Evolutionary conservation across 1,139 yeast species (phyloP).

Genomic region (Pneumocystis sp.): DNA sequence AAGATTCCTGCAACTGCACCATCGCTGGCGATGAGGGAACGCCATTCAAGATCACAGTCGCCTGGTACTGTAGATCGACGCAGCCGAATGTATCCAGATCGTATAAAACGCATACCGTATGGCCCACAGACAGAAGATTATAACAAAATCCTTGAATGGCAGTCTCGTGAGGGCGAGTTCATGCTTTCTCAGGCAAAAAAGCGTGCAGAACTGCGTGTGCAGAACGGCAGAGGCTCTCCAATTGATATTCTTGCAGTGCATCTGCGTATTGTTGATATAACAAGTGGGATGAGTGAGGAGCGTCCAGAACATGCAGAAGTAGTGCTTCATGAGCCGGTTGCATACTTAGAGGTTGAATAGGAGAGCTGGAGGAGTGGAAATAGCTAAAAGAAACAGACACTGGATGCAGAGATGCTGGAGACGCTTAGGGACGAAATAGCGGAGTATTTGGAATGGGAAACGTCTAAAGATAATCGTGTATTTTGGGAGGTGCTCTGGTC

Average conservation of each 20-base stretch:
- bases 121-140: not conserved
- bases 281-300: constrained; percentile 13
- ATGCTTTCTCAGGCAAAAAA: constrained; percentile 22
- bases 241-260: constrained; percentile 21
- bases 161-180: constrained; percentile 24
- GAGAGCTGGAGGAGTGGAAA: constrained; percentile 1
- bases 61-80: not conserved
- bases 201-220: constrained; percentile 23
- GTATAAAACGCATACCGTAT: not conserved
- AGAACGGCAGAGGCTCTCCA: constrained; percentile 20
- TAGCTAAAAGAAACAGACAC: not conserved
- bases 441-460: constrained; percentile 17
- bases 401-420: constrained; percentile 12
- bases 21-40: not conserved
- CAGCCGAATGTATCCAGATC: not conserved
- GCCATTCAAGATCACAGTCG: not conserved
- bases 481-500: constrained; percentile 18
- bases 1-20: too few relatives aligned
- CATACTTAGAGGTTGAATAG: constrained; percentile 14
- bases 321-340: constrained; percentile 16
- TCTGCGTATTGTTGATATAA: constrained; percentile 18
- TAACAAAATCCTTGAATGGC: constrained; percentile 18
- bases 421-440: constrained; percentile 14
- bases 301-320: constrained; percentile 16
- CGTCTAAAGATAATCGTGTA: constrained; percentile 11